phyloP scores from a whole-genome alignment of 2,329 filamentous ascomycete species.

The Aaosphaeria arxii region DNA sequence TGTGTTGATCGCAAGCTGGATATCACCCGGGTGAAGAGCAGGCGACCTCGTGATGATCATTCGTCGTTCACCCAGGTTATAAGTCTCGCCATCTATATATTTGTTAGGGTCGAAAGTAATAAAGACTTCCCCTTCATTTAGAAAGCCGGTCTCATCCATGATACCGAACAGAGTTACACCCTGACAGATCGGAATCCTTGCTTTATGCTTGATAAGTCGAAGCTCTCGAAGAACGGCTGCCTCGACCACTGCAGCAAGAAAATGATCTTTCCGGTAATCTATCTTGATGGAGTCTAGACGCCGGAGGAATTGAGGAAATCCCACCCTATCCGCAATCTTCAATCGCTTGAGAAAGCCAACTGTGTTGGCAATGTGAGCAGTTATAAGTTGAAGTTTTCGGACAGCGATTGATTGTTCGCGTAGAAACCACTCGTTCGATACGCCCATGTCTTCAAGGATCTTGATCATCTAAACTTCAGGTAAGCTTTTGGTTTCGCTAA shows the following conservation, averaged over 20 bases:
- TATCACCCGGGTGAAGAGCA: constrained; percentile 74
- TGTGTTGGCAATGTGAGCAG: constrained; percentile 57
- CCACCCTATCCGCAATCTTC: constrained; percentile 56
- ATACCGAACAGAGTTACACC: constrained; percentile 75
- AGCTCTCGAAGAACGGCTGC: constrained; percentile 65
- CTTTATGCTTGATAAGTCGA: constrained; percentile 71
- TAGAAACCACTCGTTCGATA: constrained; percentile 57
- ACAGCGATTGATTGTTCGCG: constrained; percentile 61
- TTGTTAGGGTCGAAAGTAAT: constrained; percentile 3
- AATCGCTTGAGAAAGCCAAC: constrained; percentile 62
- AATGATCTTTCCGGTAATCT: constrained; percentile 63
- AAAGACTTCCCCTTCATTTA: constrained; percentile 64
- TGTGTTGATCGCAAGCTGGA: constrained; percentile 62
- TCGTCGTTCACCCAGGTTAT: neutral
- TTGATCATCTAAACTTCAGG: constrained; percentile 60
- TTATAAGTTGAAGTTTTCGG: constrained; percentile 56
- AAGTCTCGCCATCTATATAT: constrained; percentile 22
- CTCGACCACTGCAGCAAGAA: constrained; percentile 64
- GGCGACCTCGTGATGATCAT: constrained; percentile 65
- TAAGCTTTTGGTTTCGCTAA: neutral
- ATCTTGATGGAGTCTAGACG: constrained; percentile 50
- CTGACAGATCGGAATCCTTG: constrained; percentile 65
- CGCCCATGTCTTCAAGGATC: constrained; percentile 73
- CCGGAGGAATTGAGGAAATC: constrained; percentile 60
- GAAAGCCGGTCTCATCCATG: constrained; percentile 72